phyloP scores from a whole-genome alignment of 371 early-diverging fungal genomes.

The Mortierella sp. region DNA sequence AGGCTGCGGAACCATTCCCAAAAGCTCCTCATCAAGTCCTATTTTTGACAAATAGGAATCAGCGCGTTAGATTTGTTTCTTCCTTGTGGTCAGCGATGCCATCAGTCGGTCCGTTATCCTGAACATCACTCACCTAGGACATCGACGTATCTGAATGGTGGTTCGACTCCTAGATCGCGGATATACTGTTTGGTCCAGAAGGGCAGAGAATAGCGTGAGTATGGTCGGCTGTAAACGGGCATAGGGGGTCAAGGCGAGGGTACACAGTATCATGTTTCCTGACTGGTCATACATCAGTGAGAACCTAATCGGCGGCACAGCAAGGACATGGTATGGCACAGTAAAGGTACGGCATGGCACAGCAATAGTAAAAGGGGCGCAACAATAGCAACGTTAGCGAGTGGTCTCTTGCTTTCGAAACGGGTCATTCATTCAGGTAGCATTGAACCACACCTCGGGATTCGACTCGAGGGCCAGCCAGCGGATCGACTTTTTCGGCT shows the following conservation, averaged over 20 bases:
- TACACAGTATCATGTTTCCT: too few species aligned
- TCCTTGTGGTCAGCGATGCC: too few species aligned
- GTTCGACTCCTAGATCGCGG: conserved; percentile 66
- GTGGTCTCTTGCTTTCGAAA: too few species aligned
- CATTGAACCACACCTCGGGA: conserved; percentile 69
- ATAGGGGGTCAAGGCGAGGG: too few species aligned
- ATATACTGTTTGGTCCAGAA: conserved; percentile 56
- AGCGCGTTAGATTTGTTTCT: too few species aligned
- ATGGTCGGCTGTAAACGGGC: too few species aligned
- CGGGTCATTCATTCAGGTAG: neutral
- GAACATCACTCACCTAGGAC: conserved; percentile 61
- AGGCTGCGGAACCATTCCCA: conserved; percentile 84
- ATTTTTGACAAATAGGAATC: neutral
- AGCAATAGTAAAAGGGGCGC: too few species aligned
- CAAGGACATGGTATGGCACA: too few species aligned
- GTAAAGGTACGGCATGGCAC: too few species aligned
- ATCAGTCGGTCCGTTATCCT: too few species aligned
- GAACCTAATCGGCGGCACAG: too few species aligned
- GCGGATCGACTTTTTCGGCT: conserved; percentile 51
- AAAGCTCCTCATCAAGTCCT: conserved; percentile 86
- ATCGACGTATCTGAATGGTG: conserved; percentile 66
- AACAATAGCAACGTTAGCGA: conserved; percentile 12
- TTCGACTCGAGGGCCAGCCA: conserved; percentile 91
- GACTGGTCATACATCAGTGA: too few species aligned
- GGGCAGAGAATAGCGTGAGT: neutral